Conservation (phyloP, 208 protist species). For the Trypanosoma lewisi region DNA sequence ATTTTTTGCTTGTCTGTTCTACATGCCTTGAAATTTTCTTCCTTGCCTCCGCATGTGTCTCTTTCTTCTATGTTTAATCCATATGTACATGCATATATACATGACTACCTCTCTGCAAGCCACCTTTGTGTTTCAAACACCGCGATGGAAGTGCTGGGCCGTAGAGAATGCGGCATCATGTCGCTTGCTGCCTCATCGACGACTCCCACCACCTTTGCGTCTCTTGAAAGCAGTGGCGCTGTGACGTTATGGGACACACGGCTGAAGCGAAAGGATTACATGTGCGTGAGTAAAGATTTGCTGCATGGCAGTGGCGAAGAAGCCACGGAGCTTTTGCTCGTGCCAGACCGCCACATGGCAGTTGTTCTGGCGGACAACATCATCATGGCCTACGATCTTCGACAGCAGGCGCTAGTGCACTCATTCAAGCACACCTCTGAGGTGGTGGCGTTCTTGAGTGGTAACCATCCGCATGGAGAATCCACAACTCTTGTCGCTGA, state of each 20-base stretch:
- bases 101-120: background rate
- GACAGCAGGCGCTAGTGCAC: constrained; percentile 21
- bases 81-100: background rate
- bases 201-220: constrained; percentile 38
- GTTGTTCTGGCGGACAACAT: constrained; percentile 45
- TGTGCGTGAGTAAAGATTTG: constrained; percentile 27
- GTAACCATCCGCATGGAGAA: constrained; percentile 12
- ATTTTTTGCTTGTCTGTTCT: too few species aligned
- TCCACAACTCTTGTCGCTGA: constrained; percentile 43
- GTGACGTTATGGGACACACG: constrained; percentile 64
- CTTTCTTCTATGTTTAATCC: too few species aligned
- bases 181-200: constrained; percentile 40
- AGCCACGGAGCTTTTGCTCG: constrained; percentile 50
- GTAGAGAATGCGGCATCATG: constrained; percentile 32
- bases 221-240: constrained; percentile 34
- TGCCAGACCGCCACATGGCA: constrained; percentile 36
- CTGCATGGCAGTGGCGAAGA: constrained; percentile 16
- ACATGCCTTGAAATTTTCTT: too few species aligned
- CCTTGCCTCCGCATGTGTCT: too few species aligned
- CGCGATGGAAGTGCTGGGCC: constrained; percentile 52
- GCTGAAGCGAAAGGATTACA: constrained; percentile 40
- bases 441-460: constrained; percentile 31
- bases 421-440: constrained; percentile 44
- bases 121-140: background rate
- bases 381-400: constrained; percentile 51